Base-by-base conservation (phyloP, 2,329 filamentous ascomycete genomes). In the Lasiodiplodia sp. region DNA sequence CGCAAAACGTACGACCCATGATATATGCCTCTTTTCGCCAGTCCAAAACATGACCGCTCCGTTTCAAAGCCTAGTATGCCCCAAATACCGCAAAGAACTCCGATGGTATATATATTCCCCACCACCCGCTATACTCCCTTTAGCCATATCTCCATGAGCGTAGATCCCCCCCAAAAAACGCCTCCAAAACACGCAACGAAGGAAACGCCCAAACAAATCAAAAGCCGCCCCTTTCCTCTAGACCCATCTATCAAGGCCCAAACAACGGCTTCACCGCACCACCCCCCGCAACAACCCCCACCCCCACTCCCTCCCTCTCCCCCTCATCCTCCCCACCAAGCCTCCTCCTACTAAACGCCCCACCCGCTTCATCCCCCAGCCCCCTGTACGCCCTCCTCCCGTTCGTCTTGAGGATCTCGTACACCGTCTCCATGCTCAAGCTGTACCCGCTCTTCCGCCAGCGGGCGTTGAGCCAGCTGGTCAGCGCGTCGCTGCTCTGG, bases 311-410 rank as follows among this genome's bases (percentile, higher is more conserved):
- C 11, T 31, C 23, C n/a, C n/a, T 37, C 3, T 11, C n/a, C 58
- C 34, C 60, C 8, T 34, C 66, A 31, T 68, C 51, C 63, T 25
- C 49, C 12, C 31, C 60, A 23, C 12, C 47, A 4, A 31, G 2
- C 10, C 34, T 10, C 60, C 60, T 64, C 64, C 70, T 37, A 53
- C 57, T 47, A 62, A 79, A 79, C 21, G 76, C 76, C 0, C 76
- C 77, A 65, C 74, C 74, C 18, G 72, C 72, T 72, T 77, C 75
- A 71, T 79, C 78, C 6, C 76, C 77, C 55, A 79, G 52, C 8
- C 78, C 78, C 58, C 77, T 71, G 68, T 79, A 79, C 14, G 78
- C 78, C 68, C 76, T 73, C 62, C 77, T 34, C 12, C 77, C 76
- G 71, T 79, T 78, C 68, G 73, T 75, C 68, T 76, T 72, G 66